phyloP scores from a whole-genome alignment of 352 stramenopile genomes.

The Phytophthora pseudosyringae region DNA sequence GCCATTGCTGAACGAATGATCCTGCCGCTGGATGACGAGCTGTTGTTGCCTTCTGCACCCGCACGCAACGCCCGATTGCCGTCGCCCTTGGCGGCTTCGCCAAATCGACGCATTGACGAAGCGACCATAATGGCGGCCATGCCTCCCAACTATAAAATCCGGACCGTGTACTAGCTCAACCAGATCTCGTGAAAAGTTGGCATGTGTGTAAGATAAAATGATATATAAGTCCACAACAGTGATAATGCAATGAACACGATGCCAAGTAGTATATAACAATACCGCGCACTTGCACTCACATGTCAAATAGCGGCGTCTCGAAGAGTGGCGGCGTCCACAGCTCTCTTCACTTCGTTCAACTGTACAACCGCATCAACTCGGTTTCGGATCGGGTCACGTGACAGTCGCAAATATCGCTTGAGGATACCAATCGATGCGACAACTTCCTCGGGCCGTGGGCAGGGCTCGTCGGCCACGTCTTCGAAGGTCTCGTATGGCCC shows the following conservation, averaged over 20 bases:
- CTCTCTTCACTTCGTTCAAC: constrained; percentile 74
- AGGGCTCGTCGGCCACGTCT: constrained; percentile 60
- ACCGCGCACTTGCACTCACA: constrained; percentile 23
- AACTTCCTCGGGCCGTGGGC: constrained; percentile 60
- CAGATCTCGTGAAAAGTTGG: background rate
- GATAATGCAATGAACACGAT: constrained; percentile 20
- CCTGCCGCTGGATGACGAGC: constrained; percentile 48
- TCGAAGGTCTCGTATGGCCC: constrained; percentile 58
- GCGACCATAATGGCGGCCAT: constrained; percentile 19
- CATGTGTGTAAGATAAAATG: constrained; percentile 30
- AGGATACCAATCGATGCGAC: constrained; percentile 66
- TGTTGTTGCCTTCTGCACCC: constrained; percentile 3
- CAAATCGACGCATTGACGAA: constrained; percentile 19
- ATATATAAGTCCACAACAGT: constrained; percentile 16
- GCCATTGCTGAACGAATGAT: constrained; percentile 71
- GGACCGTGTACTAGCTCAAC: constrained; percentile 40
- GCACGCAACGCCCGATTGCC: constrained; percentile 2
- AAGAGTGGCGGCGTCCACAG: constrained; percentile 42
- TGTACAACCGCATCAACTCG: constrained; percentile 72
- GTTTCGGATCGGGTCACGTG: constrained; percentile 50
- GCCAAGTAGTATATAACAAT: constrained; percentile 19
- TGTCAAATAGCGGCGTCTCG: constrained; percentile 35
- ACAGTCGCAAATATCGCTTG: constrained; percentile 81
- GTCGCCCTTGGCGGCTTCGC: constrained; percentile 9
- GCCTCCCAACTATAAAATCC: constrained; percentile 36